These are phyloP conservation scores for Coemansia interrupta DNA, from an alignment of 192 early-diverging fungal genomes.

Conservation along the genomic window DNA sequence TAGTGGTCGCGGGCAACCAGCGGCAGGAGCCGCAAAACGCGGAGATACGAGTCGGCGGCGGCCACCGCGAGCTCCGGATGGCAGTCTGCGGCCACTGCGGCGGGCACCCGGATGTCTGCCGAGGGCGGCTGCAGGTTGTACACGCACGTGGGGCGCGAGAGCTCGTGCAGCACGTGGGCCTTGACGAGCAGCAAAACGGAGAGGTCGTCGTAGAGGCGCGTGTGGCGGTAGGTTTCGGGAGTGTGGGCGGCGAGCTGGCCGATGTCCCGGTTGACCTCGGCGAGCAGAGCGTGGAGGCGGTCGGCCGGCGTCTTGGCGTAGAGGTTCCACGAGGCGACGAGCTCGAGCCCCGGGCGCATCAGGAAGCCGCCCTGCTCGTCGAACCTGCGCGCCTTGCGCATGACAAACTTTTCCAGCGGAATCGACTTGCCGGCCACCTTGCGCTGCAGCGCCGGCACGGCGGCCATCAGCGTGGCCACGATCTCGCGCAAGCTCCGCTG, in stretches of 20 bases:
- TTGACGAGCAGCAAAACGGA: constrained; percentile 70
- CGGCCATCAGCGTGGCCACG: constrained; percentile 60
- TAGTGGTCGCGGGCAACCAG: constrained; percentile 65
- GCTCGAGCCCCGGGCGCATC: constrained; percentile 73
- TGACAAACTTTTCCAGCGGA: constrained; percentile 84
- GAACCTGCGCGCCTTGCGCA: constrained; percentile 78
- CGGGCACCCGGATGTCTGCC: neutral
- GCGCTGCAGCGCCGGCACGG: constrained; percentile 64
- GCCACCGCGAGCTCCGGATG: constrained; percentile 8
- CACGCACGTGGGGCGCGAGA: constrained; percentile 52
- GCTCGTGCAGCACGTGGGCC: constrained; percentile 62
- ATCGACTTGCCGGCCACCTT: constrained; percentile 84
- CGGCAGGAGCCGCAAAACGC: constrained; percentile 55
- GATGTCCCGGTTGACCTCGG: constrained; percentile 51
- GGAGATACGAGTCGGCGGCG: constrained; percentile 27
- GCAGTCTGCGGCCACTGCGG: neutral
- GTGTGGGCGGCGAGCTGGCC: constrained; percentile 29
- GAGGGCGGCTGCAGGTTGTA: constrained; percentile 14
- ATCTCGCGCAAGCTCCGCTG: constrained; percentile 42
- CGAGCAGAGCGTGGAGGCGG: constrained; percentile 43
- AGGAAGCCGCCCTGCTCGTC: constrained; percentile 62
- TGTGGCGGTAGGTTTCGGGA: constrained; percentile 44
- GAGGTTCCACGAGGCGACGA: constrained; percentile 68
- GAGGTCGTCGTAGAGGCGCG: constrained; percentile 69
- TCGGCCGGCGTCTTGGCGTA: constrained; percentile 67